These are phyloP conservation scores for Dendrothele bispora DNA, from an alignment of 768 basidiomycete genomes.

Conservation along the genomic window DNA sequence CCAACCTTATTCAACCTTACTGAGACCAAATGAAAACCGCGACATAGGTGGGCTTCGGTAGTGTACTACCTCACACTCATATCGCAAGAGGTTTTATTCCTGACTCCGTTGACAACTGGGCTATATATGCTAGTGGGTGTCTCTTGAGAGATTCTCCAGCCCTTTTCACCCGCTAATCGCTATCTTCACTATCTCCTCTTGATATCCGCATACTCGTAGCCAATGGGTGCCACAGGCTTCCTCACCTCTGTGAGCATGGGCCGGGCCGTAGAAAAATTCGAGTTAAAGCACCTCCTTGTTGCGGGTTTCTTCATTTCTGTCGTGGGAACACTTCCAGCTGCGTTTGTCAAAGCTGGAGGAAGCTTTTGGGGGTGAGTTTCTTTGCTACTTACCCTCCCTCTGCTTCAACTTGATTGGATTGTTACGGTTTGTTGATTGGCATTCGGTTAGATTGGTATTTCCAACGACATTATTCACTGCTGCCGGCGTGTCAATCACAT, in stretches of 20 bases:
- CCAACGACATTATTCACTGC: constrained; percentile 6
- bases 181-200: not conserved
- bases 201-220: not conserved
- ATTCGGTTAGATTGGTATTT: not conserved
- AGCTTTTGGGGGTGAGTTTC: constrained; percentile 5
- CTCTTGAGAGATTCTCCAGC: not conserved
- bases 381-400: not conserved
- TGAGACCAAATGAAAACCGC: not conserved
- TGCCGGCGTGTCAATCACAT: constrained; percentile 4
- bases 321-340: constrained; percentile 8
- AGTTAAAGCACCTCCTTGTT: constrained; percentile 6
- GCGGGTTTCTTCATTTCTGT: constrained; percentile 4
- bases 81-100: constrained; percentile 10
- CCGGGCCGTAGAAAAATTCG: constrained; percentile 3
- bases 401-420: not conserved
- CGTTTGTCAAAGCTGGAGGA: constrained; percentile 7
- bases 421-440: not conserved
- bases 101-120: constrained; percentile 7
- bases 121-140: constrained; percentile 7
- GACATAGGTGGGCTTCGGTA: constrained; percentile 9
- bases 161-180: not conserved
- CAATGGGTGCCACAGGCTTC: constrained; percentile 8
- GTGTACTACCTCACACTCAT: constrained; percentile 10
- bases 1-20: not conserved
- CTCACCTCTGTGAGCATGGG: constrained; percentile 1